These are phyloP conservation scores for Curvularia eragrostidis DNA, from an alignment of 2,329 filamentous ascomycete species.

Conservation along the genomic window DNA sequence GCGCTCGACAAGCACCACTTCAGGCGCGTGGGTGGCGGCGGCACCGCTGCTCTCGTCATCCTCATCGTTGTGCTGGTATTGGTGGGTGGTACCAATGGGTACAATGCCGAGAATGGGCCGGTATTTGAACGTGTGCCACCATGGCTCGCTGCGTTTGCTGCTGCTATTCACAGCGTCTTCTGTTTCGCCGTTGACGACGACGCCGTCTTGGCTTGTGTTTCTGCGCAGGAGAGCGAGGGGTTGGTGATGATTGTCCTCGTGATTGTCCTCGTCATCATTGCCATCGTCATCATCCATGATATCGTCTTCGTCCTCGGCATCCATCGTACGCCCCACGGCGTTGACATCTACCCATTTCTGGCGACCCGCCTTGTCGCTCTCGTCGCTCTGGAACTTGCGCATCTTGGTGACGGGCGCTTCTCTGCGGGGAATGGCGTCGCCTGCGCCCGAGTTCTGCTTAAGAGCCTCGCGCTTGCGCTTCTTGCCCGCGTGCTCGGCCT, in stretches of 20 bases:
- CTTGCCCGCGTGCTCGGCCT: slow-evolving; percentile 26
- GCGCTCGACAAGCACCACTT: slow-evolving; percentile 88
- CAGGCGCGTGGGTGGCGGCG: slow-evolving; percentile 59
- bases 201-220: slow-evolving; percentile 27
- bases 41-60: too few species aligned
- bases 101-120: slow-evolving; percentile 84
- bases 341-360: slow-evolving; percentile 40
- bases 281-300: background rate
- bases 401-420: slow-evolving; percentile 57
- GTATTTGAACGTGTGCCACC: slow-evolving; percentile 92
- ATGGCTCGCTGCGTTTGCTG: slow-evolving; percentile 41
- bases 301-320: slow-evolving; percentile 26
- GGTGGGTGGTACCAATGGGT: slow-evolving; percentile 54
- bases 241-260: slow-evolving; percentile 1
- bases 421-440: slow-evolving; percentile 58
- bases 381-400: slow-evolving; percentile 54
- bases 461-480: slow-evolving; percentile 40
- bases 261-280: slow-evolving; percentile 18
- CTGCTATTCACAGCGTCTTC: slow-evolving; percentile 22
- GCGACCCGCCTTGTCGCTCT: slow-evolving; percentile 39
- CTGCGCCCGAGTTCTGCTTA: slow-evolving; percentile 60
- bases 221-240: slow-evolving; percentile 38
- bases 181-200: slow-evolving; percentile 19
- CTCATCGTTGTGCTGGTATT: too few species aligned
- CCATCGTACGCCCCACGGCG: slow-evolving; percentile 34